These are phyloP conservation scores for Penicillium sp. DNA, from an alignment of 2,329 filamentous ascomycete genomes.

Conservation along the genomic window DNA sequence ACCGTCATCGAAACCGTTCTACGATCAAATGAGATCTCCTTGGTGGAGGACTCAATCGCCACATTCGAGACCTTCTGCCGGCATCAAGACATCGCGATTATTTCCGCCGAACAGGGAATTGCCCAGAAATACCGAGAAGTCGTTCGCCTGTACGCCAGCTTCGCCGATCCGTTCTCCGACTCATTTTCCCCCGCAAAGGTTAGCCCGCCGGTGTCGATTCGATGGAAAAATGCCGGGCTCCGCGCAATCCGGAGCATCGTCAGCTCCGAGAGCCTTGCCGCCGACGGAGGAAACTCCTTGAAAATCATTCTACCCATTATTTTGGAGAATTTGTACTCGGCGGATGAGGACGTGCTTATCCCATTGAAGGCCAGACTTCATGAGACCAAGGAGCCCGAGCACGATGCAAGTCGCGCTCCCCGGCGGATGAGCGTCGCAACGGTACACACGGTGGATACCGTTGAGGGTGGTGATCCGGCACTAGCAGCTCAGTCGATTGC, in stretches of 20 bases:
- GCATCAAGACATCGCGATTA: slow-evolving; percentile 79
- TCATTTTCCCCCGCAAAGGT: slow-evolving; percentile 51
- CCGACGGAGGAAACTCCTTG: slow-evolving; percentile 73
- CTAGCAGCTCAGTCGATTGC: slow-evolving; percentile 72
- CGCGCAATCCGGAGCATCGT: slow-evolving; percentile 80
- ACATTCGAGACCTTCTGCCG: slow-evolving; percentile 87
- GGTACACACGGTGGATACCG: slow-evolving; percentile 68
- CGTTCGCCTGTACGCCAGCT: slow-evolving; percentile 73
- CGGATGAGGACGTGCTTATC: slow-evolving; percentile 62
- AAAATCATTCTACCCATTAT: slow-evolving; percentile 79
- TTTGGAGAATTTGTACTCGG: slow-evolving; percentile 78
- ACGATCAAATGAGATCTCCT: slow-evolving; percentile 80
- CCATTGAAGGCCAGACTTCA: slow-evolving; percentile 66
- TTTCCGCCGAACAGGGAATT: slow-evolving; percentile 83
- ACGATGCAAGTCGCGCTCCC: slow-evolving; percentile 58
- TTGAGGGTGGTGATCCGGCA: slow-evolving; percentile 66
- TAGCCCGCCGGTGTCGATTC: slow-evolving; percentile 72
- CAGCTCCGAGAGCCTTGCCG: slow-evolving; percentile 73
- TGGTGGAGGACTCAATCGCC: slow-evolving; percentile 85
- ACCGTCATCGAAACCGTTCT: slow-evolving; percentile 81
- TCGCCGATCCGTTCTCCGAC: slow-evolving; percentile 65
- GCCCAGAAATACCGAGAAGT: slow-evolving; percentile 79
- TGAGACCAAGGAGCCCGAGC: slow-evolving; percentile 66
- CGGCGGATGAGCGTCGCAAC: slow-evolving; percentile 79
- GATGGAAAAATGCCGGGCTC: slow-evolving; percentile 73